Base-by-base conservation (phyloP, 192 early-diverging fungal species). In the Entomortierella beljakovae region DNA sequence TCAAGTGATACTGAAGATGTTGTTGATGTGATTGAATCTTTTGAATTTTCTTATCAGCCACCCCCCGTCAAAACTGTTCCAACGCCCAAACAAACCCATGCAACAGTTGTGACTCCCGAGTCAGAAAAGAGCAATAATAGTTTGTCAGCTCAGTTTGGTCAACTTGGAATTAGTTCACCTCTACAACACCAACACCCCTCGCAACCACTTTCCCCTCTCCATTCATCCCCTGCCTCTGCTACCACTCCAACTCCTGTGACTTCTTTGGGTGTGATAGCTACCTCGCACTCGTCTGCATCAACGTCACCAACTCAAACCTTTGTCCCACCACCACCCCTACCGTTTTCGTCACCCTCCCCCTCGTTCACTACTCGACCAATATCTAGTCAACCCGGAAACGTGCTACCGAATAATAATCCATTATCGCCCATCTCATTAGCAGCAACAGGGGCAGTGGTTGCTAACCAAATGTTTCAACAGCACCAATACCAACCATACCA, bases 351-450 rank as follows among this genome's bases (percentile, higher is more conserved):
- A 9, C 61, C 42, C 0, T 62, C 64, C 9, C 64, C 15, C 72
- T 4, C 46, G 29, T 20, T 15, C 35, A 6, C 56, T 34, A 0
- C 69, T n/a, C n/a, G n/a, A n/a, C n/a, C n/a, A n/a, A 35, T 11
- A 10, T 32, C 3, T 18, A 34, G 52, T 28, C 18, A 22, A 31
- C 26, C 31, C 63, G 42, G 15, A 28, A 15, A 37, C 52, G 13
- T 57, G 16, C 54, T 52, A 6, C 50, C 8, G 23, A 29, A 28
- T 22, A 16, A 51, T 4, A 51, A 64, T 22, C 71, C 61, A n/a
- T 38, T 76, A 59, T 76, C 72, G 3, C 72, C 72, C 9, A 43
- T 68, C 28, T 62, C 74, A 18, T 52, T 66, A 1, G 73, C 73
- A 22, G 73, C 73, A 23, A 68, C 60, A 22, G 74, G 74, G 8